These are phyloP conservation scores for Ramaria sp. DNA, from an alignment of 768 basidiomycete genomes.

Conservation along the genomic window DNA sequence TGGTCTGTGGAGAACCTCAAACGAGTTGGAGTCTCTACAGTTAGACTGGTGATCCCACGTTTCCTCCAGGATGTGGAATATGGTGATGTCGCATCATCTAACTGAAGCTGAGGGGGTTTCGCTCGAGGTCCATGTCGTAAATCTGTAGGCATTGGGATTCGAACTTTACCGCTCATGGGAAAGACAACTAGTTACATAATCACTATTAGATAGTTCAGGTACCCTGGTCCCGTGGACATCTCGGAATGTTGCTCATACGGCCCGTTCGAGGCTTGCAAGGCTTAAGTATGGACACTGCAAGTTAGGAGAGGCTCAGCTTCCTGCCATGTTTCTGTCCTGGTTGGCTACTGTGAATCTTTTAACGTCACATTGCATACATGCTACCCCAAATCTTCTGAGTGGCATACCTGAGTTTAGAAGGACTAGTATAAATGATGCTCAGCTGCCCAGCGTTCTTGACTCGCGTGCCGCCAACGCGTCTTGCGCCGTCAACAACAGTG, in stretches of 20 bases:
- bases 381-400: background rate
- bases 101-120: background rate
- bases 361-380: background rate
- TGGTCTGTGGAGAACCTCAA: slow-evolving; percentile 20
- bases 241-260: background rate
- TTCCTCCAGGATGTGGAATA: slow-evolving; percentile 12
- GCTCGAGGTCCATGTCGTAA: slow-evolving; percentile 11
- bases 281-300: background rate
- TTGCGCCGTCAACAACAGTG: slow-evolving; percentile 3
- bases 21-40: slow-evolving; percentile 43
- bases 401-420: background rate
- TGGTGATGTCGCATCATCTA: background rate
- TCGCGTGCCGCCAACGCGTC: background rate
- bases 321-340: background rate
- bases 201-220: background rate
- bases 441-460: background rate
- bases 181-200: background rate
- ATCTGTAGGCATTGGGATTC: slow-evolving; percentile 25
- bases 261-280: background rate
- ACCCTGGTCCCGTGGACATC: too few species aligned
- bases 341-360: background rate
- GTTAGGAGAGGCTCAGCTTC: background rate
- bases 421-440: background rate
- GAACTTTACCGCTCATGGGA: slow-evolving; percentile 20
- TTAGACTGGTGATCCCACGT: slow-evolving; percentile 35